Evolutionary conservation across 768 basidiomycete species (phyloP).

Genomic region (Chalciporus pseudorubinellus): DNA sequence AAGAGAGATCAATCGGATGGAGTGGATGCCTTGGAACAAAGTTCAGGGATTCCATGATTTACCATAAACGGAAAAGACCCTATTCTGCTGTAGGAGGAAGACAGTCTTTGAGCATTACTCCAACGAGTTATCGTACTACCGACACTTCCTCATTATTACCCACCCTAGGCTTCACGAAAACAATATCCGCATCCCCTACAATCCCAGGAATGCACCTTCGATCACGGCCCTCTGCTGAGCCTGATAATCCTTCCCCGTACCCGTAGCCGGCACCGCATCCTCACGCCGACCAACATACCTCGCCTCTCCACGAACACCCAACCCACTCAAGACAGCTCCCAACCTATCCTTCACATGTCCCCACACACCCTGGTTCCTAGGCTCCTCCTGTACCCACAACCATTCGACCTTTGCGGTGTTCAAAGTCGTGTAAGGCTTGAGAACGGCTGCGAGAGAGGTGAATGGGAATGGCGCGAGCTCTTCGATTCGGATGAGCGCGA

Average conservation of each 20-base stretch:
- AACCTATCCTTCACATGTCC: conserved; percentile 62
- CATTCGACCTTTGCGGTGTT: conserved; percentile 36
- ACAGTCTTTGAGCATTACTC: no score
- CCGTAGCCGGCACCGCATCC: conserved; percentile 76
- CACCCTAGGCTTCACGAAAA: no score
- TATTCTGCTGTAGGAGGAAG: no score
- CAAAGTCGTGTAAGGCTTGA: conserved; percentile 45
- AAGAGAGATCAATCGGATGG: no score
- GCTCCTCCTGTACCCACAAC: conserved; percentile 84
- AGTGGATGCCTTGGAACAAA: no score
- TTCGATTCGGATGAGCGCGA: conserved; percentile 77
- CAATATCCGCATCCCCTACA: conserved; percentile 21
- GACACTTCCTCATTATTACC: no score
- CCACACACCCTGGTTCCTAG: conserved; percentile 84
- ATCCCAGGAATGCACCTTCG: conserved; percentile 52
- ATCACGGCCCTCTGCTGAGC: conserved; percentile 63
- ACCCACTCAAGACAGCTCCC: conserved; percentile 44
- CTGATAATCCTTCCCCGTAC: conserved; percentile 66
- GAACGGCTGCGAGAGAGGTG: conserved; percentile 40
- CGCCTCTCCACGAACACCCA: conserved; percentile 37
- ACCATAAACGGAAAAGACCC: no score
- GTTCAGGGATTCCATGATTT: no score
- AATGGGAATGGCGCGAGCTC: conserved; percentile 91
- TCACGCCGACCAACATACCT: conserved; percentile 65
- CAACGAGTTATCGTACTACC: no score